Conservation (phyloP, 306 rosid genomes). For the Abrus pulchellus region DNA sequence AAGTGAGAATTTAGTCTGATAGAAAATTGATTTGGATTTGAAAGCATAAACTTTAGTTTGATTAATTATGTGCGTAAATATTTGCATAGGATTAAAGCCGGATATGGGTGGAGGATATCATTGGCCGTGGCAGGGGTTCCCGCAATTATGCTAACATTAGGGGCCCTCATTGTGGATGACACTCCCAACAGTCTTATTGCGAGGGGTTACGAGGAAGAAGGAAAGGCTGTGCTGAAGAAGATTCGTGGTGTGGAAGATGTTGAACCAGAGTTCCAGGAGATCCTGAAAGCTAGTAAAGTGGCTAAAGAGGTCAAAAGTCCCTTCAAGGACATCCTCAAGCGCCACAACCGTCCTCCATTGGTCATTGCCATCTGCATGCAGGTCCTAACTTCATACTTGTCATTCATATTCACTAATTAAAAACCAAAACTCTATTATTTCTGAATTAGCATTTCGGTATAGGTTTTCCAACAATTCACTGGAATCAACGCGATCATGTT, state of each 20-base stretch:
- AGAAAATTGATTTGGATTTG: constrained; percentile 1
- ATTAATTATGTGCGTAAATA: neutral
- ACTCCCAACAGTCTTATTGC: constrained; percentile 68
- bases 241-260: constrained; percentile 66
- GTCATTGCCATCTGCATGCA: constrained; percentile 59
- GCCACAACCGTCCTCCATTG: constrained; percentile 67
- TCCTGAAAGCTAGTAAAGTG: constrained; percentile 59
- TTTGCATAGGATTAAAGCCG: constrained; percentile 54
- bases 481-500: constrained; percentile 82
- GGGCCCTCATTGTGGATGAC: constrained; percentile 59
- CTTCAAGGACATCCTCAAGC: constrained; percentile 52
- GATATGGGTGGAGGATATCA: constrained; percentile 82
- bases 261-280: constrained; percentile 62
- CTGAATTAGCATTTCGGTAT: too few species aligned
- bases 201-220: constrained; percentile 61
- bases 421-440: neutral
- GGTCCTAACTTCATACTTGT: neutral
- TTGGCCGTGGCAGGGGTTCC: constrained; percentile 65
- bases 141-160: constrained; percentile 52
- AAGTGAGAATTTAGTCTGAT: constrained; percentile 45
- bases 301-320: constrained; percentile 60
- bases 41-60: neutral
- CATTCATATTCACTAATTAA: neutral
- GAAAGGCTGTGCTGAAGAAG: constrained; percentile 58
- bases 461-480: constrained; percentile 77